phyloP scores from a whole-genome alignment of 2,329 filamentous ascomycete genomes.

The Colletotrichum tropicicola region DNA sequence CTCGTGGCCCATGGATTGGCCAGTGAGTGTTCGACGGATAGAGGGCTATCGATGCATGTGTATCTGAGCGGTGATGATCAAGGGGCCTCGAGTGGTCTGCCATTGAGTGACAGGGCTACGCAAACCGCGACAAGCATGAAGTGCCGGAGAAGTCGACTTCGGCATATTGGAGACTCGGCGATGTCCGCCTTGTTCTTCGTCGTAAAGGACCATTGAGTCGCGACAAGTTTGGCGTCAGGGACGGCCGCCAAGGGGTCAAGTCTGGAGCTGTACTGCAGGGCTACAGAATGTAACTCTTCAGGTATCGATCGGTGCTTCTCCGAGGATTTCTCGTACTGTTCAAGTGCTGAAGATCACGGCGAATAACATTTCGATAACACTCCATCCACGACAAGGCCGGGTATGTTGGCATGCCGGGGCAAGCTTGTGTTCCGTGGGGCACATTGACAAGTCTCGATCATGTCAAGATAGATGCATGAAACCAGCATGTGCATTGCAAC shows the following conservation, averaged over 20 bases:
- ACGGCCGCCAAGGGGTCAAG: neutral
- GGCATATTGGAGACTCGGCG: neutral
- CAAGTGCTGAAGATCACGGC: neutral
- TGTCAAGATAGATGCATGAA: neutral
- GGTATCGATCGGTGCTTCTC: neutral
- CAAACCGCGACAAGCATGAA: neutral
- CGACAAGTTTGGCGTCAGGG: constrained; percentile 3
- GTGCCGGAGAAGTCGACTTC: neutral
- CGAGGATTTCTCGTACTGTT: neutral
- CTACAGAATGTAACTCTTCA: neutral
- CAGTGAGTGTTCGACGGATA: neutral
- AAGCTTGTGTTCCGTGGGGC: no score
- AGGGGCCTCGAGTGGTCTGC: neutral
- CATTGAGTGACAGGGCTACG: neutral
- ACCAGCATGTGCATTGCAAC: neutral
- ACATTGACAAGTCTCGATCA: no score
- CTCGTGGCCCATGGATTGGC: neutral
- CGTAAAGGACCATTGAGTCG: neutral
- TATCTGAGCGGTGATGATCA: constrained; percentile 17
- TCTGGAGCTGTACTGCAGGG: neutral
- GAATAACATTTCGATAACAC: neutral
- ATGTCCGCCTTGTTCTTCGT: neutral
- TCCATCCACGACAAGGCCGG: no score
- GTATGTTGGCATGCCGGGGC: no score
- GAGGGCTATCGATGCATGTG: neutral